Base-by-base conservation (phyloP, 805 yeast genomes). In the Sugiyamaella lignohabitans region DNA sequence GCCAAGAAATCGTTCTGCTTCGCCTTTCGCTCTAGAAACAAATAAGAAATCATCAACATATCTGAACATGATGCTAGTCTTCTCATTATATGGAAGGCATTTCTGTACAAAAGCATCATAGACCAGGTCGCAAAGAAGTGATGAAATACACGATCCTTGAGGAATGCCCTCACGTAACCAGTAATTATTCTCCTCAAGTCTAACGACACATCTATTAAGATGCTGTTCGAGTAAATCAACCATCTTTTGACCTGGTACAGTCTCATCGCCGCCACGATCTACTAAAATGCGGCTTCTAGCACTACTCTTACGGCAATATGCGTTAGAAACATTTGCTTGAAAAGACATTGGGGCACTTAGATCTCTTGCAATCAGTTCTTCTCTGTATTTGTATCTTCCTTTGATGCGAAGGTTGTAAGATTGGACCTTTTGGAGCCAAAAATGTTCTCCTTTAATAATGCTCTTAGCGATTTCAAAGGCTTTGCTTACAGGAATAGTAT, bases 31-130 rank as follows among this genome's bases (percentile, higher is more conserved):
- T 0, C 78, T 68, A 0, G 93, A 74, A 0, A 89, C 63, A n/a
- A 87, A 69, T 22, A 89, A 59, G 57, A 89, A 89, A 60, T 89
- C 98, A 64, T 89, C 98, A 0, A 87, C 95, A 18, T 86, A 62
- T 45, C 96, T 65, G 5, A 87, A 47, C 2, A 87, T 59, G 2
- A 73, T 49, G 14, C 73, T 63, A 2, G 62, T 51, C 30, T n/a
- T 60, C 59, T 38, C 20, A 57, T 5, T 53, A 42, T 45, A 68
- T 59, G 11, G 58, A 19, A 69, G 66, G 54, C 55, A 54, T 41
- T 53, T 50, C 2, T 53, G 52, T 8, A 84, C 72, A 24, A 89
- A 59, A 1, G 73, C 69, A 56, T 84, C 87, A 56, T 84, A 83
- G 0, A 85, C 74, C 1, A 87, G 53, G 52, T 87, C 86, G 52